A percentile compares a stretch with the other conserved stretches of the same genome.
Conservation (phyloP, 495 filamentous ascomycete species). For the Lasiosphaeria miniovina region DNA sequence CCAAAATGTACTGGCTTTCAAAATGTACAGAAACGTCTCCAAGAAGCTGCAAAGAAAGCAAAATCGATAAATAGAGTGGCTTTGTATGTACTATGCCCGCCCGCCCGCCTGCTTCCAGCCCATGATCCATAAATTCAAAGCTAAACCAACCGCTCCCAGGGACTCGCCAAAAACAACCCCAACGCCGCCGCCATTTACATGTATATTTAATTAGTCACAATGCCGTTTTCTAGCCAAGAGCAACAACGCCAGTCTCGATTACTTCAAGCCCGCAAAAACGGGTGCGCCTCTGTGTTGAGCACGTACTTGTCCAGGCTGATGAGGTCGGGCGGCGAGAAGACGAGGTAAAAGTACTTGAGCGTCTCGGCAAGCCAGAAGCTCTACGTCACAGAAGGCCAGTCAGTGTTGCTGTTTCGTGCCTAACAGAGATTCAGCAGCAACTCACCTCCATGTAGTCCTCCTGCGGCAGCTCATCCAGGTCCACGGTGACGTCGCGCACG, state of each 20-base stretch:
- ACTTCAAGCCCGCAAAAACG: constrained; percentile 41
- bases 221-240: neutral
- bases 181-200: too few relatives aligned
- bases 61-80: too few relatives aligned
- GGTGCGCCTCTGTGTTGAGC: constrained; percentile 85
- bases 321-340: constrained; percentile 70
- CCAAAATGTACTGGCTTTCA: too few relatives aligned
- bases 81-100: too few relatives aligned
- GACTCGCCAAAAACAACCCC: too few relatives aligned
- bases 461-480: constrained; percentile 32
- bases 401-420: constrained; percentile 20
- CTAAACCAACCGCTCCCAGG: too few relatives aligned
- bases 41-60: too few relatives aligned
- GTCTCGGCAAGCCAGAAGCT: constrained; percentile 50
- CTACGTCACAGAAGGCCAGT: constrained; percentile 23
- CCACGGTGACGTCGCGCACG: constrained; percentile 38
- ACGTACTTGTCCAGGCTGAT: constrained; percentile 73
- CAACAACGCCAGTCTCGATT: neutral
- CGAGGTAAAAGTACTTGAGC: constrained; percentile 64
- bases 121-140: too few relatives aligned
- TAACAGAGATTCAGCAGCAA: neutral
- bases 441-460: constrained; percentile 5
- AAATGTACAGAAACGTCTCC: too few relatives aligned
- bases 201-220: too few relatives aligned
- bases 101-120: too few relatives aligned